Evolutionary conservation across 2,329 filamentous ascomycete species (phyloP), one percentile per base, ranked within the genome.

Genomic region (Paraconiothyrium brasiliense): DNA sequence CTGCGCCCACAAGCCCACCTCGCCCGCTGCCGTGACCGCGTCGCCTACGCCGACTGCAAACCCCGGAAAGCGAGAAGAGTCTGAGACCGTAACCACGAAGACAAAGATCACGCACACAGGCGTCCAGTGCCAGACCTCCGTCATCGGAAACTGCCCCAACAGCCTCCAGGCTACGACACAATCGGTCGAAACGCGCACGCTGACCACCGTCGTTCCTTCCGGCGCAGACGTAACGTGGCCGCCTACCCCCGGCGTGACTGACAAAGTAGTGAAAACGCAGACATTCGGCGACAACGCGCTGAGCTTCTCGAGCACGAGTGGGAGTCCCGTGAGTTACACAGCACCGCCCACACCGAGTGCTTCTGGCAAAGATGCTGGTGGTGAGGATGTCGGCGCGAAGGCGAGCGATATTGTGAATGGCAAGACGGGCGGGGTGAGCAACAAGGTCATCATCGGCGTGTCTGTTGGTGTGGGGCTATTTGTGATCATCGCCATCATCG

Each of bases 71-170:
- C 57, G 68, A 56, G 71, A 76, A n/a, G 72, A 69, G 4, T 63
- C 81, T 43, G 75, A 71, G 6, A 81, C 78, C 0, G 81, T 78
- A 0, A 84, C 81, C 0, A 73, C 82, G 1, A 80, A 71, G 3
- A 81, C 78, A 0, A 70, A 75, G 5, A 73, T 80, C 2, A 82
- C 79, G 0, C 83, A 83, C 54, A 82, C 79, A 0, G 84, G 79
- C n/a, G 71, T 82, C 0, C 73, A 71, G 9, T 88, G 86, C 67
- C 37, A 72, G 16, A 79, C 81, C 0, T 67, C 77, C 0, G 81
- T 79, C 0, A 59, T 85, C 0, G 66, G 81, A 35, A 82, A 84
- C 65, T 88, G 86, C 62, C 86, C 86, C 0, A 80, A 71, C 0
- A 85, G 84, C 0, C 75, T 83, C 14, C 85, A 86, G 67, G 80